Evolutionary conservation across 1,284 basidiomycete genomes (phyloP), one percentile per base, ranked within the genome.

Genomic region (Earliella scabrosa): DNA sequence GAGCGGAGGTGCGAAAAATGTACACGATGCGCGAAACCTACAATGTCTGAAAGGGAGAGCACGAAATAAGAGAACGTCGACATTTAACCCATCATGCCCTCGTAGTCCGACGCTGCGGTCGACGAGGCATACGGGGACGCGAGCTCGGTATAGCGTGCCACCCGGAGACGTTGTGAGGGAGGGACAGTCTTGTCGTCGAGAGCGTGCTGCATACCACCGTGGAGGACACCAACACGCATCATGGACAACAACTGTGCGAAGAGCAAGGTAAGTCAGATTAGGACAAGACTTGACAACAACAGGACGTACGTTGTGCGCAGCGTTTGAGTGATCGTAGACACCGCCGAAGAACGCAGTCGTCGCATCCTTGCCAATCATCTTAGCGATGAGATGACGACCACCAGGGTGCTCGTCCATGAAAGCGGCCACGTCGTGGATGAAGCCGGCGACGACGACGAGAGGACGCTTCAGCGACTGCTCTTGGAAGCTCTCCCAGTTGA

Each of bases 341-440:
- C 94, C 95, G 56, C 95, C 95, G 68, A 95, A 95, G 82, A 97
- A 97, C 3, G 94, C 93, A 0, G 92, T 90, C 0, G 94, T 94
- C 2, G 91, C 94, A 67, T 97, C 94, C 67, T 82, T 85, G 56
- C 89, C 89, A 63, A 90, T 83, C 63, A 82, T 80, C 66, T 85
- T 83, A 63, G 81, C 80, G 64, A 92, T 77, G 20, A 89, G 72
- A 66, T 87, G 85, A 6, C 80, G 79, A n/a, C 89, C 89, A 60
- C 91, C 95, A 16, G 95, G 95, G 72, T 97, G 95, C 66, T 96
- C 91, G 51, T 95, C 90, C 56, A 92, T 82, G 75, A 97, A 97
- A n/a, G 82, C 76, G 0, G 87, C 80, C 49, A 93, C 88, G 63
- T 97, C 95, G 71, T 97, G 93, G 60, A 97, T 95, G 80, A 94